A percentile compares a stretch with the other conserved stretches of the same genome.
Evolutionary conservation across 208 protist genomes (phyloP).

Genomic region (Sergeia podlipaevii): DNA sequence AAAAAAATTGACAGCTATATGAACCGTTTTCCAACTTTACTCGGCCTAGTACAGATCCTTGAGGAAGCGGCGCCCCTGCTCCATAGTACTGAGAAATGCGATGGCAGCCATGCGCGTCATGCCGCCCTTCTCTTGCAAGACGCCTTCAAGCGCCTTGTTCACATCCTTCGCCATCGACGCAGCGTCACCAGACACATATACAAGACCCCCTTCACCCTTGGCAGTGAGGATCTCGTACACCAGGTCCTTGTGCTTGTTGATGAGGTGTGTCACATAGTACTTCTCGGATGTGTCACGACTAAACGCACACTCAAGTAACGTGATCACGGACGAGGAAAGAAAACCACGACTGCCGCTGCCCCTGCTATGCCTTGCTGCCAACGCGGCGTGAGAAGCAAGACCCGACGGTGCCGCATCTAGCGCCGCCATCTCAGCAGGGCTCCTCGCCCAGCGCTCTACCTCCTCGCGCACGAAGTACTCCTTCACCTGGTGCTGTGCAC

Average conservation of each 20-base stretch:
- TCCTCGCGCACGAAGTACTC: conserved; percentile 71
- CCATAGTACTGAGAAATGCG: conserved; percentile 72
- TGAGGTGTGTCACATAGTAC: conserved; percentile 88
- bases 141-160: conserved; percentile 61
- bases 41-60: conserved; percentile 95
- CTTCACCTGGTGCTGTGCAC: conserved; percentile 29
- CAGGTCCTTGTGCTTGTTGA: conserved; percentile 62
- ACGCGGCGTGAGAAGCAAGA: conserved; percentile 19
- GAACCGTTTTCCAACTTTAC: too few relatives aligned
- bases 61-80: conserved; percentile 70
- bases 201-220: conserved; percentile 24
- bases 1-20: too few relatives aligned
- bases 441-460: conserved; percentile 35
- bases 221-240: conserved; percentile 44
- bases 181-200: conserved; percentile 93
- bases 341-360: conserved; percentile 2
- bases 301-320: conserved; percentile 75
- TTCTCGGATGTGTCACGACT: conserved; percentile 73
- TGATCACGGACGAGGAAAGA: conserved; percentile 33
- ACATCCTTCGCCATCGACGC: conserved; percentile 91
- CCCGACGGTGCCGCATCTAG: conserved; percentile 22
- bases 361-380: conserved; percentile 11
- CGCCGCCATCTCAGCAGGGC: conserved; percentile 17
- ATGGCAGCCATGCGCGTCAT: conserved; percentile 58
- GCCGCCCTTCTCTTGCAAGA: conserved; percentile 59